These are phyloP conservation scores for Dendrobium huoshanense DNA, from an alignment of 106 monocot genomes.

Conservation along the genomic window DNA sequence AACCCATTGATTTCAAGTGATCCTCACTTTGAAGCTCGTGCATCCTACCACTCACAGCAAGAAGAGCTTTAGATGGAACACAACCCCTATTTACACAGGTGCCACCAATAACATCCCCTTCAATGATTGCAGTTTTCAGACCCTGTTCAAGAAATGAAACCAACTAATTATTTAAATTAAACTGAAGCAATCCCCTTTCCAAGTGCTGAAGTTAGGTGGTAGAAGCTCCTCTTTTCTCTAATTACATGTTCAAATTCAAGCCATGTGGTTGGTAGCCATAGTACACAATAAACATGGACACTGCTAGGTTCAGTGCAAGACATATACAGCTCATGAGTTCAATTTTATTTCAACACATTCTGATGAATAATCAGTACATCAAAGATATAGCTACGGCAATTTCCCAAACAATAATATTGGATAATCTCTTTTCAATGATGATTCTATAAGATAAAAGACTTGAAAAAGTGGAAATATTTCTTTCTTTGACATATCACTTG, in stretches of 20 bases:
- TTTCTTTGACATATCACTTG: background rate
- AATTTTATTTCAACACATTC: background rate
- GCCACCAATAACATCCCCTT: constrained; percentile 92
- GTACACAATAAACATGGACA: background rate
- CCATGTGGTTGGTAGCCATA: background rate
- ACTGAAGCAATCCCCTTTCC: background rate
- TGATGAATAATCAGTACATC: background rate
- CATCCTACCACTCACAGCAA: constrained; percentile 97
- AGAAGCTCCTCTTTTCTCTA: background rate
- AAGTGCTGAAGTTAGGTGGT: background rate
- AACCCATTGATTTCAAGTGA: constrained; percentile 81
- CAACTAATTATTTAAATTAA: background rate
- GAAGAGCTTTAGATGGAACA: constrained; percentile 98
- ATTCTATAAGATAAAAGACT: background rate
- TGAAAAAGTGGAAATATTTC: background rate
- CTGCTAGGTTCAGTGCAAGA: too few relatives aligned
- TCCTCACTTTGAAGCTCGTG: constrained; percentile 87
- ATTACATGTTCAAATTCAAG: background rate
- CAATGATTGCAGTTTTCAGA: constrained; percentile 88
- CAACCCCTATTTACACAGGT: constrained; percentile 99
- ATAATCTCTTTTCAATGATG: background rate
- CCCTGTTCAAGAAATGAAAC: constrained; percentile 34
- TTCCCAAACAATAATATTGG: background rate
- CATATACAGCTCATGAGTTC: background rate
- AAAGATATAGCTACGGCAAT: background rate